These are phyloP conservation scores for Podaxis sp. DNA, from an alignment of 768 basidiomycete species.

Conservation along the genomic window DNA sequence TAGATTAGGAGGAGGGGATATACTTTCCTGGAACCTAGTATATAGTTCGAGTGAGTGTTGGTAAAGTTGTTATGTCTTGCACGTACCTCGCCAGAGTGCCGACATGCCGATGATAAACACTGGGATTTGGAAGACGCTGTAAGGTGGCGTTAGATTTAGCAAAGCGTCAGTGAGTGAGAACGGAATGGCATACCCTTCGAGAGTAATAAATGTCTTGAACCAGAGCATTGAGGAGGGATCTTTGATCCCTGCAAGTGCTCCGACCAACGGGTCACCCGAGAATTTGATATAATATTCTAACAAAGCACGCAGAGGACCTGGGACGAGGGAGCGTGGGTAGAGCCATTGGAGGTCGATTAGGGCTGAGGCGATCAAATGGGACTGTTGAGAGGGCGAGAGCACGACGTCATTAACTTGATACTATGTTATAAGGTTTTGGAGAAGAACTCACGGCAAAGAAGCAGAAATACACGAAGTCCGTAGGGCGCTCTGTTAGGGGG, in stretches of 20 bases:
- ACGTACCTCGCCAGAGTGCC: constrained; percentile 56
- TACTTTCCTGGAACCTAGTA: constrained; percentile 47
- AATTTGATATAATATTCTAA: constrained; percentile 50
- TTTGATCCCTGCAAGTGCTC: constrained; percentile 44
- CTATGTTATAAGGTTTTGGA: not conserved
- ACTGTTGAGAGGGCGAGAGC: constrained; percentile 23
- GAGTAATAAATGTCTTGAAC: constrained; percentile 63
- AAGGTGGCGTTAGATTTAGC: not conserved
- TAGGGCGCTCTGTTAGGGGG: constrained; percentile 55
- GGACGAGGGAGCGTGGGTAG: constrained; percentile 53
- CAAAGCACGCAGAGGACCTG: constrained; percentile 43
- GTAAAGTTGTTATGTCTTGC: not conserved
- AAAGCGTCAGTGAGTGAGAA: not conserved
- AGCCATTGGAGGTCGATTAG: constrained; percentile 71
- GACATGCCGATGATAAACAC: constrained; percentile 69
- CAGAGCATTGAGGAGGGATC: constrained; percentile 44
- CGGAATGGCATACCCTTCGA: constrained; percentile 54
- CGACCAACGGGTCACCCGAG: constrained; percentile 69
- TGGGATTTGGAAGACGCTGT: constrained; percentile 71
- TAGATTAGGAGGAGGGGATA: constrained; percentile 71
- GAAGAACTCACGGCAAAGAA: constrained; percentile 61
- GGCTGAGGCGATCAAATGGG: constrained; percentile 70
- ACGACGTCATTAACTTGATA: not conserved
- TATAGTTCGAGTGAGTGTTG: not conserved
- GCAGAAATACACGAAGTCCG: constrained; percentile 66